Evolutionary conservation across 2,329 filamentous ascomycete species (phyloP).

Genomic region (Emergomyces africanus): DNA sequence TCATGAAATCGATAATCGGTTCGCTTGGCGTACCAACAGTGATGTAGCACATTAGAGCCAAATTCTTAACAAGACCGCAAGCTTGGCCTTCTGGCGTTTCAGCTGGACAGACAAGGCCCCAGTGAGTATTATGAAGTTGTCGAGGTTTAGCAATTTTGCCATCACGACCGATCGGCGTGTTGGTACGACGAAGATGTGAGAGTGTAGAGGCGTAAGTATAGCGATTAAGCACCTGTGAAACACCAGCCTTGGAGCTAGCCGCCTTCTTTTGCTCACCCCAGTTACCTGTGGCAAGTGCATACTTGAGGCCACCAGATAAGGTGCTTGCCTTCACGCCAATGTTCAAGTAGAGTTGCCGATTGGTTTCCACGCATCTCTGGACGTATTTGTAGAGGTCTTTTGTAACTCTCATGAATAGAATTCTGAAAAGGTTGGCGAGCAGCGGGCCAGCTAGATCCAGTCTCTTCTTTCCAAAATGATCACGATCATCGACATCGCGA

Average conservation of each 20-base stretch:
- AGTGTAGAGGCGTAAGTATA: constrained; percentile 96
- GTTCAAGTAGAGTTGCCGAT: constrained; percentile 78
- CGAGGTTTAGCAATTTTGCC: constrained; percentile 97
- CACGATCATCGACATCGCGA: constrained; percentile 88
- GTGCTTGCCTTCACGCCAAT: constrained; percentile 85
- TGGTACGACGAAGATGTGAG: constrained; percentile 92
- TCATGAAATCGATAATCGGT: constrained; percentile 90
- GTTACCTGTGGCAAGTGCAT: constrained; percentile 93
- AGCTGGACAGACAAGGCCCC: constrained; percentile 92
- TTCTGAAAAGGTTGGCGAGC: constrained; percentile 90
- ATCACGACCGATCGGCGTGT: constrained; percentile 94
- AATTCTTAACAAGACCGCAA: constrained; percentile 94
- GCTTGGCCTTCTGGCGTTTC: constrained; percentile 98
- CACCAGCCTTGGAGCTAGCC: constrained; percentile 84
- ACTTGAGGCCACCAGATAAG: constrained; percentile 86
- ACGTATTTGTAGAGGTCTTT: constrained; percentile 85
- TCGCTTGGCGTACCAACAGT: constrained; percentile 87
- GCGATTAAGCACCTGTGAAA: constrained; percentile 93
- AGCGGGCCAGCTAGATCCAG: constrained; percentile 89
- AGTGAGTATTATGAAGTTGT: constrained; percentile 96
- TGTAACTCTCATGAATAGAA: constrained; percentile 80
- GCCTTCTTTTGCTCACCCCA: constrained; percentile 99
- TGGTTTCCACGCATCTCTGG: constrained; percentile 80
- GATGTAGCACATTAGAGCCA: constrained; percentile 97
- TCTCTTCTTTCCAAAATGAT: constrained; percentile 98